Percentiles rank a stretch among this genome's conserved stretches.
phyloP scores from a whole-genome alignment of 306 rosid species.

The Mucuna pruriens region DNA sequence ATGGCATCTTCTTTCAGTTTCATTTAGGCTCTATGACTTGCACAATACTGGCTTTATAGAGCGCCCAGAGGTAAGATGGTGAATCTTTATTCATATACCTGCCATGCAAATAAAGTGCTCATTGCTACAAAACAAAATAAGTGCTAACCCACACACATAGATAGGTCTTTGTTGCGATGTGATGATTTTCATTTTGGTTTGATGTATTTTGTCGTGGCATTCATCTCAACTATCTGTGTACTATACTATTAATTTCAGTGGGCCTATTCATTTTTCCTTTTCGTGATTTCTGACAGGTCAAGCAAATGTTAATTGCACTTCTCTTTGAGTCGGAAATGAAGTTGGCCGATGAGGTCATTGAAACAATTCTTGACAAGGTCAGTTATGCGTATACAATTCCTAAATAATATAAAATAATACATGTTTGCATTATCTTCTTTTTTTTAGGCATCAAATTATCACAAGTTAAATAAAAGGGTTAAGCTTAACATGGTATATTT shows the following conservation, averaged over 20 bases:
- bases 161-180: not conserved
- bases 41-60: slow-evolving; percentile 85
- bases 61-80: slow-evolving; percentile 77
- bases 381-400: slow-evolving; percentile 29
- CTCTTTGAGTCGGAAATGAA: slow-evolving; percentile 97
- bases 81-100: slow-evolving; percentile 3
- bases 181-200: not conserved
- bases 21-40: slow-evolving; percentile 92
- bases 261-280: not conserved
- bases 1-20: slow-evolving; percentile 64
- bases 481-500: slow-evolving; percentile 26
- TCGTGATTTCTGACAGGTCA: slow-evolving; percentile 67
- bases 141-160: slow-evolving; percentile 12
- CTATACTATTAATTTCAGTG: not conserved
- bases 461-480: not conserved
- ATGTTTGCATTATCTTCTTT: not conserved
- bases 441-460: not conserved
- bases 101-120: not conserved
- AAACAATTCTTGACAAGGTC: slow-evolving; percentile 85
- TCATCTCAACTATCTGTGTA: not conserved
- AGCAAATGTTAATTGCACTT: slow-evolving; percentile 95
- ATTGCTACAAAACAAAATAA: not conserved
- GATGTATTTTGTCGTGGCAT: slow-evolving; percentile 11
- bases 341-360: slow-evolving; percentile 88
- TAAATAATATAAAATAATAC: not conserved